Evolutionary conservation across 1,284 basidiomycete genomes (phyloP).

Genomic region (Violaceomyces palustris): DNA sequence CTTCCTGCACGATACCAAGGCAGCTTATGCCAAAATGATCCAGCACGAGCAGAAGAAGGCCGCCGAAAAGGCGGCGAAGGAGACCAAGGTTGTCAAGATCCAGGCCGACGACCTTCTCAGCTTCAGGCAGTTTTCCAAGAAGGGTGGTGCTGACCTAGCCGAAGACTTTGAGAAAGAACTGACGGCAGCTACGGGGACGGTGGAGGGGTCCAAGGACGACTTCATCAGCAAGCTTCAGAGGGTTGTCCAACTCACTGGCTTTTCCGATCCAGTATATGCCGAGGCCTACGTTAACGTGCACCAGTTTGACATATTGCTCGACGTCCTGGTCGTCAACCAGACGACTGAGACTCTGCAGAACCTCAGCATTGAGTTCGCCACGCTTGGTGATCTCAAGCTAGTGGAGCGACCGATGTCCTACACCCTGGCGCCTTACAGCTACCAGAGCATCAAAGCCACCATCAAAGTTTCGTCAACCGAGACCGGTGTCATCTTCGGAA

Average conservation of each 20-base stretch:
- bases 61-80: conserved; percentile 79
- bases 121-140: conserved; percentile 94
- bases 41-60: conserved; percentile 63
- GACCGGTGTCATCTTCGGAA: conserved; percentile 96
- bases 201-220: conserved; percentile 75
- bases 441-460: conserved; percentile 97
- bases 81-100: conserved; percentile 66
- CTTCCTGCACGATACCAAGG: conserved; percentile 87
- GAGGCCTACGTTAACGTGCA: conserved; percentile 98
- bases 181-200: conserved; percentile 79
- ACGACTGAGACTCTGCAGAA: conserved; percentile 91
- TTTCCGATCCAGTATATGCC: conserved; percentile 97
- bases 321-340: conserved; percentile 96
- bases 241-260: conserved; percentile 93
- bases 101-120: conserved; percentile 89
- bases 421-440: conserved; percentile 89
- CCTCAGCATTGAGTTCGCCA: conserved; percentile 94
- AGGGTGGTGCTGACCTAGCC: conserved; percentile 60
- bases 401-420: conserved; percentile 90
- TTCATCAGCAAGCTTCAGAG: conserved; percentile 92
- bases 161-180: conserved; percentile 80
- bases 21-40: conserved; percentile 91
- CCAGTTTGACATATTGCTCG: conserved; percentile 89
- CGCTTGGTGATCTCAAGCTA: conserved; percentile 91
- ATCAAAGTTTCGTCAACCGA: conserved; percentile 85